Evolutionary conservation across 2,329 filamentous ascomycete genomes (phyloP).

Genomic region (Berkeleyomyces rouxiae): DNA sequence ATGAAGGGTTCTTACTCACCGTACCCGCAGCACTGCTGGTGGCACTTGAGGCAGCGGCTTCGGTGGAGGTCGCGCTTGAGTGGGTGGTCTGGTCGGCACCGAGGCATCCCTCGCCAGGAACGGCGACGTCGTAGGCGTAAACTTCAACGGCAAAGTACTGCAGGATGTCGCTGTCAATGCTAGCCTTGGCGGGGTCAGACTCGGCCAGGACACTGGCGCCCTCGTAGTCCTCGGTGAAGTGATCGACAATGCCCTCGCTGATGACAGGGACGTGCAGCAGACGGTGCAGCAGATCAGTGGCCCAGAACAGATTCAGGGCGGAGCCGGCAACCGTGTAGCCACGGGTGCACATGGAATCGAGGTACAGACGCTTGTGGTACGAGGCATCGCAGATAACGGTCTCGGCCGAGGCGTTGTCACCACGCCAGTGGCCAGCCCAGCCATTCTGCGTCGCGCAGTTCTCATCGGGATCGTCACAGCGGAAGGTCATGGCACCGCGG

Average conservation of each 20-base stretch:
- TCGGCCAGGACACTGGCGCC: constrained; percentile 36
- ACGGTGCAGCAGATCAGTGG: constrained; percentile 49
- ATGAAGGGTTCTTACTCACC: constrained; percentile 19
- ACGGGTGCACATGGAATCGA: constrained; percentile 41
- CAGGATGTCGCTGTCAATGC: constrained; percentile 42
- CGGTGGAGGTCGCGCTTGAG: constrained; percentile 14
- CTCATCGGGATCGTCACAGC: constrained; percentile 50
- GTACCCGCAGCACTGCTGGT: constrained; percentile 27
- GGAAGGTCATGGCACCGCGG: constrained; percentile 41
- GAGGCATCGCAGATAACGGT: constrained; percentile 54
- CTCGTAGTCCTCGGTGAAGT: constrained; percentile 43
- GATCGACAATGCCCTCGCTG: constrained; percentile 42
- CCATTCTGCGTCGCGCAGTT: constrained; percentile 40
- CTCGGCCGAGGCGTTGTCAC: constrained; percentile 44
- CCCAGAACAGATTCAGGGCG: constrained; percentile 45
- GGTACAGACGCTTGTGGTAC: constrained; percentile 38
- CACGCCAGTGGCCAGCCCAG: constrained; percentile 54
- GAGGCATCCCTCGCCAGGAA: constrained; percentile 44
- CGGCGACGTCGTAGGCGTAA: constrained; percentile 47
- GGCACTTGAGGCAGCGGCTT: constrained; percentile 7
- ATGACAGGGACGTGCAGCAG: constrained; percentile 45
- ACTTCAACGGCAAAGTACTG: constrained; percentile 54
- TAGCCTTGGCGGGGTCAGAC: constrained; percentile 29
- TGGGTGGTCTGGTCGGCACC: constrained; percentile 22
- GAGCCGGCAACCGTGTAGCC: constrained; percentile 45